These are phyloP conservation scores for Crithidia acanthocephali DNA, from an alignment of 208 protist genomes.

Conservation along the genomic window DNA sequence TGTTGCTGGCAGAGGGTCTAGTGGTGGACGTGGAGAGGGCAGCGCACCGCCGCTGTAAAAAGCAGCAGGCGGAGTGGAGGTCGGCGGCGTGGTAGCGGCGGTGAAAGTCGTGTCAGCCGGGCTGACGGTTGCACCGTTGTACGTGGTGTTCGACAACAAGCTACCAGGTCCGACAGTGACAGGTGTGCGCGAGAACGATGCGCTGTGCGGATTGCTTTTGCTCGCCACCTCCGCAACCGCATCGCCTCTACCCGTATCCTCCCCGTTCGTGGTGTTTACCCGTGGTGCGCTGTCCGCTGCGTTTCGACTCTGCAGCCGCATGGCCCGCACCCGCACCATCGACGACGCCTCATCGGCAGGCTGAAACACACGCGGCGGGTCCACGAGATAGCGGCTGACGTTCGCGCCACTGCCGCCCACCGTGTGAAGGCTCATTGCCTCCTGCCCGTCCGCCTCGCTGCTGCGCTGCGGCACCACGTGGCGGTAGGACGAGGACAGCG, in stretches of 20 bases:
- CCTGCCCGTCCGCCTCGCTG: not conserved
- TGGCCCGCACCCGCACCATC: conserved; percentile 49
- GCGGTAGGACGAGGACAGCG: conserved; percentile 27
- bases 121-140: conserved; percentile 6
- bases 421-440: not conserved
- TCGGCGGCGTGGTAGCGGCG: not conserved
- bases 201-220: not conserved
- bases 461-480: conserved; percentile 25
- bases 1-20: not conserved
- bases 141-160: conserved; percentile 1
- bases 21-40: conserved; percentile 1
- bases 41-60: not conserved
- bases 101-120: conserved; percentile 6
- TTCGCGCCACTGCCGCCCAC: not conserved
- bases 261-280: not conserved
- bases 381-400: conserved; percentile 21
- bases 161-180: not conserved
- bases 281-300: not conserved
- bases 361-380: conserved; percentile 38
- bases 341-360: conserved; percentile 42
- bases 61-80: not conserved
- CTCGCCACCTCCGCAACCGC: not conserved
- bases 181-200: not conserved
- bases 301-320: conserved; percentile 21
- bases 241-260: not conserved